These are phyloP conservation scores for Pyrenophora tritici-repentis DNA, from an alignment of 2,329 filamentous ascomycete genomes.

Conservation along the genomic window DNA sequence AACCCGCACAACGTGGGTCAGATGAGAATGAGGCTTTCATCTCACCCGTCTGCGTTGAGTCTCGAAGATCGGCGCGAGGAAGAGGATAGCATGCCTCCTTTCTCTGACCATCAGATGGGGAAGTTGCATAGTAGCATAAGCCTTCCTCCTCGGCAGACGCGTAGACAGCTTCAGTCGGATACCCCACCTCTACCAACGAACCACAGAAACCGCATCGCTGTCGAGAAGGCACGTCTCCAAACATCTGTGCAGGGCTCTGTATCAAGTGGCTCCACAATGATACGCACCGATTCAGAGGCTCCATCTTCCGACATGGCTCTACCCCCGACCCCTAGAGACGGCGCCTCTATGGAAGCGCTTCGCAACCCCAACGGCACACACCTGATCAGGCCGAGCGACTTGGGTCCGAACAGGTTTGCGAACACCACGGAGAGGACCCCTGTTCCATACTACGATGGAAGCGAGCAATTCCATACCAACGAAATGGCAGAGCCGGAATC, in stretches of 20 bases:
- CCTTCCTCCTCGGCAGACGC: slow-evolving; percentile 12
- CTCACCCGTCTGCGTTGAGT: slow-evolving; percentile 21
- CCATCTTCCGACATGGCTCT: slow-evolving; percentile 53
- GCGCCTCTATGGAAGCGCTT: slow-evolving; percentile 42
- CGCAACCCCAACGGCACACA: slow-evolving; percentile 20
- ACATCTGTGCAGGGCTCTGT: slow-evolving; percentile 31
- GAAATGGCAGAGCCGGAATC: slow-evolving; percentile 20
- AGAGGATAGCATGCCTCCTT: neutral
- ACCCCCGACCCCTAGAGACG: slow-evolving; percentile 51
- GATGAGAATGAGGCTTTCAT: slow-evolving; percentile 32
- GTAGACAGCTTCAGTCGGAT: slow-evolving; percentile 9
- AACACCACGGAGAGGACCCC: slow-evolving; percentile 26
- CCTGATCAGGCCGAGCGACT: slow-evolving; percentile 40
- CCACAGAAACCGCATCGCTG: slow-evolving; percentile 25
- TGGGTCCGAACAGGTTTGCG: slow-evolving; percentile 11
- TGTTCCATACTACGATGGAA: slow-evolving; percentile 45
- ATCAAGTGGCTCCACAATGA: slow-evolving; percentile 39
- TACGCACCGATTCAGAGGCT: slow-evolving; percentile 46
- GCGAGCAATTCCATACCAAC: slow-evolving; percentile 44
- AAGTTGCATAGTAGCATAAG: slow-evolving; percentile 16
- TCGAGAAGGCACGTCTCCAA: slow-evolving; percentile 27
- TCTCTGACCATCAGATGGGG: slow-evolving; percentile 1
- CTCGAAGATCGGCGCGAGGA: slow-evolving; percentile 23
- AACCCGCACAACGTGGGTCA: slow-evolving; percentile 18
- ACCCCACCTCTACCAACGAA: slow-evolving; percentile 33